A percentile compares a stretch with the other conserved stretches of the same genome.
Evolutionary conservation across 805 yeast species (phyloP).

Genomic region (Jamesozyma spencerorum): DNA sequence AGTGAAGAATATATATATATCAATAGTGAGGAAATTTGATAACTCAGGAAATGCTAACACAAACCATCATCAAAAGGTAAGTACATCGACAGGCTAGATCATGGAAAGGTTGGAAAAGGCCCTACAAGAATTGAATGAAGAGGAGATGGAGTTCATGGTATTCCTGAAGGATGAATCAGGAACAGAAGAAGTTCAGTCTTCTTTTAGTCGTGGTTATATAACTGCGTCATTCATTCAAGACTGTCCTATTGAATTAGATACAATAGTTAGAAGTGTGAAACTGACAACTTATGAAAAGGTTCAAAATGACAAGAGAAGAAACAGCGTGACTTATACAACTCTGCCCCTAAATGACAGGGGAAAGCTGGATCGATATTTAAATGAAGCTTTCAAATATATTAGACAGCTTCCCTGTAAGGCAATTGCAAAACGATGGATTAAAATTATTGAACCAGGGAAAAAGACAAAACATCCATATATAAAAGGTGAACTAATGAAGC

Average conservation of each 20-base stretch:
- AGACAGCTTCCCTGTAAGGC: conserved; percentile 51
- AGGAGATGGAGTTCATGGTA: conserved; percentile 11
- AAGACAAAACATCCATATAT: conserved; percentile 59
- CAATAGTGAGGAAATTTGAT: no score
- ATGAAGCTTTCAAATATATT: conserved; percentile 29
- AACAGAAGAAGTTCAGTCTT: conserved; percentile 2
- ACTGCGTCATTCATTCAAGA: background rate
- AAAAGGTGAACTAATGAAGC: conserved; percentile 39
- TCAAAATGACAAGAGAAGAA: no score
- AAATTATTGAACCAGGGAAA: conserved; percentile 53
- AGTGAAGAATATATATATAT: no score
- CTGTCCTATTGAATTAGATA: background rate
- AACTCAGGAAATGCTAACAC: no score
- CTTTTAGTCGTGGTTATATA: background rate
- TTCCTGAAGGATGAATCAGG: conserved; percentile 7
- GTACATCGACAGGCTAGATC: no score
- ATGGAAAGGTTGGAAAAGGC: conserved; percentile 9
- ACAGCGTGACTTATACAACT: no score
- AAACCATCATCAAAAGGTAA: no score
- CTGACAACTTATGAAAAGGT: no score
- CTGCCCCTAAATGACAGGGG: no score
- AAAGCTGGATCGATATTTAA: background rate
- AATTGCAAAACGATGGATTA: conserved; percentile 62
- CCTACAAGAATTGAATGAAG: conserved; percentile 6
- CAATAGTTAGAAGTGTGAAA: background rate